These are phyloP conservation scores for Chytriomyces sp. DNA, from an alignment of 192 early-diverging fungal genomes.

Conservation along the genomic window DNA sequence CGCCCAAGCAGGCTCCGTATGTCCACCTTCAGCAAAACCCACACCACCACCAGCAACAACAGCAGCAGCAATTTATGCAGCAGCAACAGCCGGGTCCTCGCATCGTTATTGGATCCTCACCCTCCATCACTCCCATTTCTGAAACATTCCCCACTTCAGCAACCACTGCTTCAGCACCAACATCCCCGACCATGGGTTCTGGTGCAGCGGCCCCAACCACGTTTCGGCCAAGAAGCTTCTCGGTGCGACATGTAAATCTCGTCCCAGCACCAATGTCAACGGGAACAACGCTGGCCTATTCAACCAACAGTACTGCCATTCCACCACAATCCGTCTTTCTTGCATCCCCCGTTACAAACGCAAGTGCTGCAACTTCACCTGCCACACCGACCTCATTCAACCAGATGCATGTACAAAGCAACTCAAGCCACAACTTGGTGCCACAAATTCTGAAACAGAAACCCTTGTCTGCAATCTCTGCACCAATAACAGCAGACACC, in stretches of 20 bases:
- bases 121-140: neutral
- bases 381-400: no score
- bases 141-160: neutral
- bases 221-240: no score
- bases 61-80: neutral
- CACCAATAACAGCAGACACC: neutral
- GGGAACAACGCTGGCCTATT: no score
- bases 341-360: neutral
- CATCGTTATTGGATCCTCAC: neutral
- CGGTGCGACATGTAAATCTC: no score
- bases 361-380: neutral
- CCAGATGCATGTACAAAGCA: no score
- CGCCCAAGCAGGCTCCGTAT: neutral
- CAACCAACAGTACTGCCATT: no score
- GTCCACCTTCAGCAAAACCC: neutral
- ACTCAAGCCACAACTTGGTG: no score
- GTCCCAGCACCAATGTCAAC: no score
- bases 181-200: neutral
- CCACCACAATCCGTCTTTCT: neutral
- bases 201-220: neutral
- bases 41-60: neutral
- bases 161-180: neutral
- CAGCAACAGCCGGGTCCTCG: neutral
- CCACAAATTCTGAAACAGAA: no score
- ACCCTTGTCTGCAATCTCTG: neutral